These are phyloP conservation scores for Fragaria iinumae DNA, from an alignment of 306 rosid genomes.

Conservation along the genomic window DNA sequence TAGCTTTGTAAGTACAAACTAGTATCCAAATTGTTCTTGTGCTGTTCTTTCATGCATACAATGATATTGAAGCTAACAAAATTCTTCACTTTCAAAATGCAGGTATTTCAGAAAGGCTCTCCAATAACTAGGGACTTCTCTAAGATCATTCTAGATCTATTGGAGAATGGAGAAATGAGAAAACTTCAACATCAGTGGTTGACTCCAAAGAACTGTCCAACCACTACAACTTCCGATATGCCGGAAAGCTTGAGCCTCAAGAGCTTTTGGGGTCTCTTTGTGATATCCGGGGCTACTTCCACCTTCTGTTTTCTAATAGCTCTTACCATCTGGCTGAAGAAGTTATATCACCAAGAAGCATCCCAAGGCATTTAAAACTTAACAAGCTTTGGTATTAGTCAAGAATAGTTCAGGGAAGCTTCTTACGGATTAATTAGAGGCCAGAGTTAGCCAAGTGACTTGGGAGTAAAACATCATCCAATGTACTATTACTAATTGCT, in stretches of 20 bases:
- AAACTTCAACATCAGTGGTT: slow-evolving; percentile 42
- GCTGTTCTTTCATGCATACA: background rate
- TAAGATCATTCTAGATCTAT: slow-evolving; percentile 44
- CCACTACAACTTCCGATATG: slow-evolving; percentile 2
- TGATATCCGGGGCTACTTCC: slow-evolving; percentile 48
- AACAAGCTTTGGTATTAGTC: too few relatives aligned
- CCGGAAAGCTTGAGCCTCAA: slow-evolving; percentile 38
- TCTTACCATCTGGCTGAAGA: background rate
- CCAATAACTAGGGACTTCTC: slow-evolving; percentile 63
- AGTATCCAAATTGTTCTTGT: background rate
- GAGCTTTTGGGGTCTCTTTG: slow-evolving; percentile 56
- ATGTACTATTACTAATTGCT: background rate
- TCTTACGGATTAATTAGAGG: too few relatives aligned
- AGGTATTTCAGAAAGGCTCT: slow-evolving; percentile 74
- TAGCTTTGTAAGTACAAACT: slow-evolving; percentile 56
- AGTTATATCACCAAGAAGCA: background rate
- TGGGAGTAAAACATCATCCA: background rate
- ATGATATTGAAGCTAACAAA: background rate
- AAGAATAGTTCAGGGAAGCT: too few relatives aligned
- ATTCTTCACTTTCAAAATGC: slow-evolving; percentile 13
- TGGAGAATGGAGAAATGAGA: slow-evolving; percentile 40
- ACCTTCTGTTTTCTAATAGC: slow-evolving; percentile 46
- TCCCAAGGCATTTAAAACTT: background rate
- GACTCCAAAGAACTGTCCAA: slow-evolving; percentile 23
- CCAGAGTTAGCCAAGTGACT: background rate